These are phyloP conservation scores for Lachancea meyersii DNA, from an alignment of 805 yeast species.

Conservation along the genomic window DNA sequence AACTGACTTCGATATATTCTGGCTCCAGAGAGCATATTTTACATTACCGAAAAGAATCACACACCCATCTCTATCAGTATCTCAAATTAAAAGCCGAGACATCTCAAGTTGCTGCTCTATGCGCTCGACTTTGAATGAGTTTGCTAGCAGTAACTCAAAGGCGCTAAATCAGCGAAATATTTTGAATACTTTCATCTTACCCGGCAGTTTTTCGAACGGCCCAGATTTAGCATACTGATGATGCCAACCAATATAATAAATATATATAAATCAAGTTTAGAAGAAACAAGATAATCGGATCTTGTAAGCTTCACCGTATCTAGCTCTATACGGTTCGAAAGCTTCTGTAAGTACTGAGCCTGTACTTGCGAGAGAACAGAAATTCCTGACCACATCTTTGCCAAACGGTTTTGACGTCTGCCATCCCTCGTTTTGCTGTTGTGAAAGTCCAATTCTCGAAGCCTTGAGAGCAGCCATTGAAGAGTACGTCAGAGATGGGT, in stretches of 20 bases:
- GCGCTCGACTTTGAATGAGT: background rate
- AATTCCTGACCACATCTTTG: too few relatives aligned
- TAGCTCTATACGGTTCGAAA: too few relatives aligned
- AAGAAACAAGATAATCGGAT: background rate
- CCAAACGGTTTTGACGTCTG: too few relatives aligned
- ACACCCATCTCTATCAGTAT: too few relatives aligned
- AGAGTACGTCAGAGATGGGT: constrained; percentile 3
- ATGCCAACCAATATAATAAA: background rate
- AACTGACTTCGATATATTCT: too few relatives aligned
- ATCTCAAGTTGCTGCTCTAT: too few relatives aligned
- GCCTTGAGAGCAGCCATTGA: background rate
- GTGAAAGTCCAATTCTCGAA: background rate
- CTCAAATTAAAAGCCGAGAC: too few relatives aligned
- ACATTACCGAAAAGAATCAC: too few relatives aligned
- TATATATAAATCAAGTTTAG: background rate
- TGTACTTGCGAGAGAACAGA: too few relatives aligned
- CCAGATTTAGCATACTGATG: background rate
- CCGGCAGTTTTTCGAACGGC: background rate
- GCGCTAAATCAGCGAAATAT: background rate
- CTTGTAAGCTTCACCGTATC: too few relatives aligned
- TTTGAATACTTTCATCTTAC: background rate
- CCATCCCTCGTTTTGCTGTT: background rate
- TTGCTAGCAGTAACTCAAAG: background rate
- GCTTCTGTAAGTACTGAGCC: too few relatives aligned
- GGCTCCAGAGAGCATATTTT: too few relatives aligned